Evolutionary conservation across 202 grass and related monocot genomes (phyloP), one percentile per base, ranked within the genome.

Genomic region (Hordeum pubiflorum): DNA sequence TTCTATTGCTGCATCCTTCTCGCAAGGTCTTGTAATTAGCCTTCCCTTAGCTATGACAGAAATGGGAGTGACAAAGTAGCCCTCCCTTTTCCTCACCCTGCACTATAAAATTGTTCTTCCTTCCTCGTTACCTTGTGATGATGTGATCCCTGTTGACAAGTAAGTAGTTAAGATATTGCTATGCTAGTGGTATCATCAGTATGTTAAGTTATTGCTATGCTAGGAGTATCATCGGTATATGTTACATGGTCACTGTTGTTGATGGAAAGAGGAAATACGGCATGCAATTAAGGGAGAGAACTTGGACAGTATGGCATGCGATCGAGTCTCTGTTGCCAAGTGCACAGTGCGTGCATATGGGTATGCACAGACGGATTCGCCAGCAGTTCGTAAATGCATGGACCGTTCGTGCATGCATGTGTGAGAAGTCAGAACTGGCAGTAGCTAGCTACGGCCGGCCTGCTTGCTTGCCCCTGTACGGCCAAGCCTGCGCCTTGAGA

Each of bases 1-100:
- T 34, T 40, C 72, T 64, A 64, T 75, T 85, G 9, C 5, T 60
- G 31, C 60, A 74, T 75, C 76, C 72, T 72, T 66, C 72, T 67
- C 7, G 77, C 64, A 24, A 78, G 77, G 59, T 50, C 78, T 6
- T 85, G 85, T 82, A 82, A 78, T 82, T 75, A 85, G 80, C 58
- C 31, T 48, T 23, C 74, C 67, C 18, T 52, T 69, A 6, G 21
- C 62, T 40, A 10, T 79, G 68, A 68, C 26, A 74, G 36, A 81
- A 24, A 33, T 39, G 7, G 61, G n/a, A 6, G 21, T 72, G 52
- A 9, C 36, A 81, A 80, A 82, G 50, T 39, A 58, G 14, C 27
- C 55, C 52, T 24, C 22, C 11, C 66, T 58, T 69, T 77, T 64
- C 55, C 55, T 34, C 60, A 12, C 37, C 58, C 34, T 10, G 82